Conservation (phyloP, 495 filamentous ascomycete species). For the Oidiodendron maius region DNA sequence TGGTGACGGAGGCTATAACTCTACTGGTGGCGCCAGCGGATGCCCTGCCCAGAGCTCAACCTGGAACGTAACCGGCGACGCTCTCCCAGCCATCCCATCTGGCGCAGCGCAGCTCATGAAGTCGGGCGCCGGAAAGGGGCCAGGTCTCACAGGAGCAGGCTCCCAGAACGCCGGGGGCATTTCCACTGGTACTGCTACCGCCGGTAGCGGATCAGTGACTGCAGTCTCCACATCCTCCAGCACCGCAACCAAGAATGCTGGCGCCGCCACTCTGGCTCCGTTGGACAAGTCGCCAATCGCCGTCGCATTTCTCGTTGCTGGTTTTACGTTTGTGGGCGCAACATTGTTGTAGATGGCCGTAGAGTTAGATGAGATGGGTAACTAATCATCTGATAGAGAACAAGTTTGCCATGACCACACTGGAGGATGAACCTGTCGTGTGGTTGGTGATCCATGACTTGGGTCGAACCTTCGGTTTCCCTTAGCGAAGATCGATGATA, state of each 20-base stretch:
- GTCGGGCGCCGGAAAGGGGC: conserved; percentile 64
- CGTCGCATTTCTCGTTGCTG: conserved; percentile 45
- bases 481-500: too few relatives aligned
- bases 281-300: conserved; percentile 48
- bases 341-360: conserved; percentile 54
- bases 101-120: conserved; percentile 44
- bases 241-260: conserved; percentile 34
- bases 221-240: conserved; percentile 25
- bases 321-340: conserved; percentile 61
- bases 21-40: conserved; percentile 51
- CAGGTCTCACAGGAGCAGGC: conserved; percentile 65
- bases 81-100: conserved; percentile 72
- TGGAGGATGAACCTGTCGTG: too few relatives aligned
- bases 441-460: too few relatives aligned
- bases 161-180: conserved; percentile 62
- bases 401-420: too few relatives aligned
- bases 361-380: too few relatives aligned
- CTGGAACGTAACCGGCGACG: conserved; percentile 65
- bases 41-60: conserved; percentile 65
- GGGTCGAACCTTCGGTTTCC: too few relatives aligned
- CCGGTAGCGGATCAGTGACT: conserved; percentile 52
- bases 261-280: conserved; percentile 20
- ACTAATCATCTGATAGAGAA: too few relatives aligned
- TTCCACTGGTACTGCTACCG: conserved; percentile 55
- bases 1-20: conserved; percentile 74